A percentile compares a stretch with the other conserved stretches of the same genome.
Conservation (phyloP, 768 basidiomycete genomes). For the Agaricus blazei region DNA sequence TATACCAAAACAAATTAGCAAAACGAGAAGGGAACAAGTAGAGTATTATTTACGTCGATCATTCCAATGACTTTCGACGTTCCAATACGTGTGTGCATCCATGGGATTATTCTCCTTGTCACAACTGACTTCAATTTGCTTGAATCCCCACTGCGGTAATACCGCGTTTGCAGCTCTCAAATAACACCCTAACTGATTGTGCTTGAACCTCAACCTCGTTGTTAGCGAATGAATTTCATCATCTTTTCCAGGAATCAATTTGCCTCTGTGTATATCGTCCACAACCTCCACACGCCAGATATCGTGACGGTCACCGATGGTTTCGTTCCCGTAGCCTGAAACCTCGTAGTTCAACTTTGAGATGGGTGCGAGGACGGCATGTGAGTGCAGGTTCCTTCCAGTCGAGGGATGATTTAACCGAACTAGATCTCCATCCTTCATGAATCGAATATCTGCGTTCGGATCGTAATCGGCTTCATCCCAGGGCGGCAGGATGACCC, state of each 20-base stretch:
- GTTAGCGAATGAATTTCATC: constrained; percentile 84
- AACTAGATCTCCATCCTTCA: constrained; percentile 72
- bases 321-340: constrained; percentile 88
- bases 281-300: constrained; percentile 93
- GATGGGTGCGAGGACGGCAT: constrained; percentile 81
- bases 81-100: constrained; percentile 93
- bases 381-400: constrained; percentile 89
- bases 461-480: constrained; percentile 62
- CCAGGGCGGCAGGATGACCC: constrained; percentile 80
- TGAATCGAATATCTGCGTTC: constrained; percentile 61
- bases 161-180: constrained; percentile 83
- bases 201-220: constrained; percentile 82
- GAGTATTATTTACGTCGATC: constrained; percentile 65
- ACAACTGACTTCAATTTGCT: constrained; percentile 96
- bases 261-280: constrained; percentile 75
- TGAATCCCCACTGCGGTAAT: constrained; percentile 98
- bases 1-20: not conserved
- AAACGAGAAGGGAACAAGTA: constrained; percentile 1
- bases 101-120: constrained; percentile 78
- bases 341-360: constrained; percentile 90
- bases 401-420: constrained; percentile 82
- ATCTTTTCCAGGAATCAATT: constrained; percentile 36
- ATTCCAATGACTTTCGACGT: constrained; percentile 97
- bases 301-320: constrained; percentile 84
- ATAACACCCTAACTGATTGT: constrained; percentile 78